A percentile compares a stretch with the other conserved stretches of the same genome.
Evolutionary conservation across 2,329 filamentous ascomycete genomes (phyloP).

Genomic region (Cladophialophora exuberans): DNA sequence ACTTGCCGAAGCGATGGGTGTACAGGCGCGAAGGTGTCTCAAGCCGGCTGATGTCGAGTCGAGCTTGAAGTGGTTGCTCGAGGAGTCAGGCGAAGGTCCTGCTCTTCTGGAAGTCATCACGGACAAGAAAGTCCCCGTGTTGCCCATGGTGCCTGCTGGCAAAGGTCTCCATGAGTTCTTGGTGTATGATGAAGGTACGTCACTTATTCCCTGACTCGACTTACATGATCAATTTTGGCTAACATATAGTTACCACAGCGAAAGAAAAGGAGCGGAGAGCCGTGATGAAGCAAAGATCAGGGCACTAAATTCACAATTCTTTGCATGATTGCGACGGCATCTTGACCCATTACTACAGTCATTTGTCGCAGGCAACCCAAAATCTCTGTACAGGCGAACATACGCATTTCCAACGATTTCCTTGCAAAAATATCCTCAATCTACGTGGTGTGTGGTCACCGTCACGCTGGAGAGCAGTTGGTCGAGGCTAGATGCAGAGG

Average conservation of each 20-base stretch:
- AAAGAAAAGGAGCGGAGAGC: slow-evolving; percentile 70
- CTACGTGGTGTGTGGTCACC: too few relatives aligned
- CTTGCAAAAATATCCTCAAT: not conserved
- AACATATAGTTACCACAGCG: slow-evolving; percentile 46
- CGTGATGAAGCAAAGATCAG: slow-evolving; percentile 56
- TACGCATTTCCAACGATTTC: slow-evolving; percentile 16
- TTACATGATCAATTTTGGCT: slow-evolving; percentile 6
- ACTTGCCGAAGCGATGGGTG: slow-evolving; percentile 86
- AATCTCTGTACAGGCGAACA: slow-evolving; percentile 11
- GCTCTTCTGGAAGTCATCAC: slow-evolving; percentile 84
- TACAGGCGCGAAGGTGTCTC: slow-evolving; percentile 71
- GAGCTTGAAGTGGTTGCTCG: slow-evolving; percentile 83
- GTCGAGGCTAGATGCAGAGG: too few relatives aligned
- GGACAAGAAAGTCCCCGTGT: slow-evolving; percentile 78
- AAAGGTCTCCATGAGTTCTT: slow-evolving; percentile 90
- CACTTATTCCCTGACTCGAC: slow-evolving; percentile 1
- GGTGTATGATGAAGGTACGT: slow-evolving; percentile 77
- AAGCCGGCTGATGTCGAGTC: slow-evolving; percentile 78
- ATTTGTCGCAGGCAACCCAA: not conserved
- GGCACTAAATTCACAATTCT: slow-evolving; percentile 13
- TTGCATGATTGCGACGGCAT: not conserved
- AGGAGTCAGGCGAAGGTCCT: slow-evolving; percentile 73
- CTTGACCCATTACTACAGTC: not conserved
- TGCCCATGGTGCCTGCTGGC: slow-evolving; percentile 94
- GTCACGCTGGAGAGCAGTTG: too few relatives aligned